A percentile compares a stretch with the other conserved stretches of the same genome.
Evolutionary conservation across 1,139 yeast genomes (phyloP).

Genomic region (Kurtzmaniella quercitrusa): DNA sequence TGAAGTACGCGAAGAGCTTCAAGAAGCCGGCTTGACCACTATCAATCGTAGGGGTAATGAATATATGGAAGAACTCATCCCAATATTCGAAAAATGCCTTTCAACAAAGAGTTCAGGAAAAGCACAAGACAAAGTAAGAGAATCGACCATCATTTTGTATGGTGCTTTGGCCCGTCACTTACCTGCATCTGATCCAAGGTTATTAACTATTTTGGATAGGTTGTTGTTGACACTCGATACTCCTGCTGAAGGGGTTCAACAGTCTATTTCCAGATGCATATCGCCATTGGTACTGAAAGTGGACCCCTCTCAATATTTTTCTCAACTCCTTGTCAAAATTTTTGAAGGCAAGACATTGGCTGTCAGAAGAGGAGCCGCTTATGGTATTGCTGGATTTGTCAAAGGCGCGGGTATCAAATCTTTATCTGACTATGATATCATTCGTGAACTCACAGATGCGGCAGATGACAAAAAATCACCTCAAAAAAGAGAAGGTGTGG

Average conservation of each 20-base stretch:
- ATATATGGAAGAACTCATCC: constrained; percentile 66
- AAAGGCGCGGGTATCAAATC: constrained; percentile 85
- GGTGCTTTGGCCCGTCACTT: constrained; percentile 87
- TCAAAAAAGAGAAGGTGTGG: constrained; percentile 80
- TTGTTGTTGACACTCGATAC: constrained; percentile 73
- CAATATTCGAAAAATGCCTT: constrained; percentile 67
- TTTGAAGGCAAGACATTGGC: constrained; percentile 49
- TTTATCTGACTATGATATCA: constrained; percentile 69
- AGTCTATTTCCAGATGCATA: constrained; percentile 79
- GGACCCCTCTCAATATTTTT: constrained; percentile 48
- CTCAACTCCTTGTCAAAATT: constrained; percentile 53
- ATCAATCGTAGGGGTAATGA: constrained; percentile 61
- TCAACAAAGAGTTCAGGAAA: constrained; percentile 22
- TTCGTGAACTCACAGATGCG: constrained; percentile 75
- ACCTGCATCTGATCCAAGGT: constrained; percentile 57
- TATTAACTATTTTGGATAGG: constrained; percentile 61
- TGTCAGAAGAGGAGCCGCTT: constrained; percentile 87
- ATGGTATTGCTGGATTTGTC: constrained; percentile 90
- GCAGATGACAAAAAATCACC: constrained; percentile 82
- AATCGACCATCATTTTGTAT: constrained; percentile 77
- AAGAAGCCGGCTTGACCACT: constrained; percentile 81
- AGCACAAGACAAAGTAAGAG: constrained; percentile 62
- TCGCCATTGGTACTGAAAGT: constrained; percentile 73
- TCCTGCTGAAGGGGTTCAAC: constrained; percentile 86
- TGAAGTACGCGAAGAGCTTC: constrained; percentile 74